Conservation (phyloP, 768 basidiomycete genomes). For the Zangia roseola region DNA sequence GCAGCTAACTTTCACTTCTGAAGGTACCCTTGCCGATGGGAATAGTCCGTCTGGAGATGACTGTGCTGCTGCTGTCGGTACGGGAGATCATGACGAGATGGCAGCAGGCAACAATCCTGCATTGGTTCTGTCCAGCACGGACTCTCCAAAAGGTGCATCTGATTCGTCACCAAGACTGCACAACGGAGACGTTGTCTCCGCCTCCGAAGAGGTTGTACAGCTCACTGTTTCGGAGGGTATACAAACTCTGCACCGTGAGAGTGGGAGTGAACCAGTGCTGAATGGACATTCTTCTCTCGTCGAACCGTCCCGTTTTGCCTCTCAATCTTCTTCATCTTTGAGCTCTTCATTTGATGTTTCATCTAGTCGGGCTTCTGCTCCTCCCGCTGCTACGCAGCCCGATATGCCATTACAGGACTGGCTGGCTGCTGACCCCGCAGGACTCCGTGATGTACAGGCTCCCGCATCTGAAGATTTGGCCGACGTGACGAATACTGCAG, state of each 20-base stretch:
- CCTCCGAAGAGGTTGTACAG: slow-evolving; percentile 19
- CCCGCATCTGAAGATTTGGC: slow-evolving; percentile 5
- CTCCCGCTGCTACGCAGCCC: slow-evolving; percentile 30
- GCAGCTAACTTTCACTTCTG: slow-evolving; percentile 51
- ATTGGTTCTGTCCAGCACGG: slow-evolving; percentile 22
- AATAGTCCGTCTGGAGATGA: slow-evolving; percentile 32
- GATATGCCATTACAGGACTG: slow-evolving; percentile 42
- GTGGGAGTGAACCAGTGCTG: slow-evolving; percentile 15
- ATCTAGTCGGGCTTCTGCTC: slow-evolving; percentile 41
- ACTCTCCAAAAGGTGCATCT: slow-evolving; percentile 12
- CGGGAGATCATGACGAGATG: slow-evolving; percentile 15
- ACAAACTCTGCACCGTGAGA: slow-evolving; percentile 17
- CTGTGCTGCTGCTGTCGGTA: slow-evolving; percentile 12
- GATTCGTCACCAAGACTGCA: slow-evolving; percentile 19
- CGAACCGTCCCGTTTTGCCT: slow-evolving; percentile 32
- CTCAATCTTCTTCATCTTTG: slow-evolving; percentile 32
- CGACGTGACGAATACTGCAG: slow-evolving; percentile 2
- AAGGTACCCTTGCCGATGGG: slow-evolving; percentile 43
- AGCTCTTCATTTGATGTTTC: slow-evolving; percentile 45
- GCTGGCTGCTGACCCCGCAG: slow-evolving; percentile 47
- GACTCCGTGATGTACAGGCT: slow-evolving; percentile 46
- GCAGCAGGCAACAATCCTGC: slow-evolving; percentile 27
- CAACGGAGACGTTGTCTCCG: slow-evolving; percentile 20
- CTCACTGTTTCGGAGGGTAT: slow-evolving; percentile 19
- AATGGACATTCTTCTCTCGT: slow-evolving; percentile 22